Evolutionary conservation across 129 eudicot genomes (phyloP).

Genomic region (Tagetes patula): DNA sequence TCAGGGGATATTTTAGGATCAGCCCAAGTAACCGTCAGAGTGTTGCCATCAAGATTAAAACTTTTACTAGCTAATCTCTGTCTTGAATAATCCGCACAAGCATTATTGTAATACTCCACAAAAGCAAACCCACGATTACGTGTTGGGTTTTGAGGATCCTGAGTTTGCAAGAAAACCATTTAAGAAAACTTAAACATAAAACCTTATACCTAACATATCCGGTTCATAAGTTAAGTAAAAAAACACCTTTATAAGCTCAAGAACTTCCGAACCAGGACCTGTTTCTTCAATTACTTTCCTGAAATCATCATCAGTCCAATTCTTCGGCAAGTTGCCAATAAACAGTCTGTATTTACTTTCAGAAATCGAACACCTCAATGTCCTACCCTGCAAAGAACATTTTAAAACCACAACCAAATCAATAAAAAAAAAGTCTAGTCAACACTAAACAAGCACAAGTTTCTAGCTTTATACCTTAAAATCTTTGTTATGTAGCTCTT

Average conservation of each 20-base stretch:
- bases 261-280: constrained; percentile 90
- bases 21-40: constrained; percentile 98
- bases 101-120: constrained; percentile 92
- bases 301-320: constrained; percentile 84
- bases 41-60: constrained; percentile 90
- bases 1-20: constrained; percentile 91
- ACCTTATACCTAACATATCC: neutral
- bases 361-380: constrained; percentile 82
- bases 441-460: neutral
- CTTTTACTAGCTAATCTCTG: constrained; percentile 68
- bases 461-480: constrained; percentile 52
- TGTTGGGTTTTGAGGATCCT: constrained; percentile 85
- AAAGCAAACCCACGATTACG: constrained; percentile 99
- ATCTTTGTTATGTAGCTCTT: constrained; percentile 81
- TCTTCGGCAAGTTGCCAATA: constrained; percentile 88
- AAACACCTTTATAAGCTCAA: constrained; percentile 91
- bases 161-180: constrained; percentile 21
- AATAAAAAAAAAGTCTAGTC: neutral
- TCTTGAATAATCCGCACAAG: constrained; percentile 99
- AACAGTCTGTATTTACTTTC: constrained; percentile 88
- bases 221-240: constrained; percentile 7
- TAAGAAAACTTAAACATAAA: neutral
- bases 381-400: constrained; percentile 59
- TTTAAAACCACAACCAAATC: constrained; percentile 3
- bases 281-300: constrained; percentile 72